Percentiles rank a stretch among this genome's conserved stretches.
These are phyloP conservation scores for Komagataella phaffii DNA, from an alignment of 805 yeast genomes.

Conservation along the genomic window DNA sequence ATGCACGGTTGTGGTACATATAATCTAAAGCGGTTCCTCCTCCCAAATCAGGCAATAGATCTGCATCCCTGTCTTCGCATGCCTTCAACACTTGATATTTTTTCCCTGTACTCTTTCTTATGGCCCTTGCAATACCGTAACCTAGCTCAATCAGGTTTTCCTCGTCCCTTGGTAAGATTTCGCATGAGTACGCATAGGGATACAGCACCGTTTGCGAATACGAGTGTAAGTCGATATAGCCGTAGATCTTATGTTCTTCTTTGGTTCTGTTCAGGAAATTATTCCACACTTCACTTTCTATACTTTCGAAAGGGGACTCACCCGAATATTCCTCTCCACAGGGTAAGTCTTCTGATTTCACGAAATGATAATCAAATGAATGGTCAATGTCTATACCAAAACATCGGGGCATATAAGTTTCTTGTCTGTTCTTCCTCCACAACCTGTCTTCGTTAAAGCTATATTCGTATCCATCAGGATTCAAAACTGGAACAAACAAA, in stretches of 20 bases:
- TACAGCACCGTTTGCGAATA: conserved; percentile 74
- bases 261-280: conserved; percentile 33
- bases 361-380: conserved; percentile 68
- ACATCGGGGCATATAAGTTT: conserved; percentile 52
- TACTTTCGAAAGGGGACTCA: conserved; percentile 52
- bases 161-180: conserved; percentile 58
- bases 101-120: conserved; percentile 50
- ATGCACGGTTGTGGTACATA: conserved; percentile 73
- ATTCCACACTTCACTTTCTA: conserved; percentile 40
- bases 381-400: conserved; percentile 81
- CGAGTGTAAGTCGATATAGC: conserved; percentile 74
- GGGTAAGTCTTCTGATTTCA: conserved; percentile 43
- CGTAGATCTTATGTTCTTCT: conserved; percentile 47
- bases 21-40: conserved; percentile 72
- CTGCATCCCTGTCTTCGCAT: conserved; percentile 67
- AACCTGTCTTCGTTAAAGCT: conserved; percentile 71
- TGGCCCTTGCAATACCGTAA: conserved; percentile 66
- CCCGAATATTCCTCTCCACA: conserved; percentile 84
- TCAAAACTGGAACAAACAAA: conserved; percentile 68
- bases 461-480: conserved; percentile 85
- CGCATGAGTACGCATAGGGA: conserved; percentile 76
- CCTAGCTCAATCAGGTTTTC: conserved; percentile 75
- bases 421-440: conserved; percentile 85
- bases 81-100: conserved; percentile 62
- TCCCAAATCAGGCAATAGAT: conserved; percentile 60